These are phyloP conservation scores for Helianthus annuus DNA, from an alignment of 129 eudicot species.

Conservation along the genomic window HanXRQr2.0-SUNRISE NC_035445.2:159910297-159910796, in stretches of 20 bases:
- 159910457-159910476: neutral
- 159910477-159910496: slow-evolving; percentile 55
- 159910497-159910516: slow-evolving; percentile 94
- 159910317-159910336: neutral
- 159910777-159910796: neutral
- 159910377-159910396: neutral
- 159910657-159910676: neutral
- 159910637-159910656: neutral
- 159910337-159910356: neutral
- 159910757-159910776: no score
- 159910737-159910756: no score
- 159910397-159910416: neutral
- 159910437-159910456: neutral
- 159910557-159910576: slow-evolving; percentile 84
- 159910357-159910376: neutral
- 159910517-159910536: slow-evolving; percentile 92
- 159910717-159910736: no score
- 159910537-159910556: slow-evolving; percentile 97
- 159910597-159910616: slow-evolving; percentile 86
- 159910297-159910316: neutral
- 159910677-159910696: neutral
- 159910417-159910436: neutral
- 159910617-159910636: slow-evolving; percentile 51
- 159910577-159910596: slow-evolving; percentile 76
- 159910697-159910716: neutral